Evolutionary conservation across 805 yeast genomes (phyloP).

Genomic region (Candida sakaeoensis): DNA sequence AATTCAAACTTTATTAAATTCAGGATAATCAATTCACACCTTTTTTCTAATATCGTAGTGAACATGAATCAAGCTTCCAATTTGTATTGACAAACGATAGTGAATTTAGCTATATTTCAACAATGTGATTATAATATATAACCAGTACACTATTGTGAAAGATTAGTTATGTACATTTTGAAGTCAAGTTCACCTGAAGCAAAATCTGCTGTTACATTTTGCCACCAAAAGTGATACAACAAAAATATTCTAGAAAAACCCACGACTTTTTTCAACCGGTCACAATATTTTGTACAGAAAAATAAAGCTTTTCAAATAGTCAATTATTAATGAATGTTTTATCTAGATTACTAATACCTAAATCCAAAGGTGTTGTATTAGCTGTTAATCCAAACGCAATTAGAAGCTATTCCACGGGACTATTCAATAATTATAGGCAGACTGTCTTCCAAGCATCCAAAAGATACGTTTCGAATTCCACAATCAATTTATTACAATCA

Average conservation of each 20-base stretch:
- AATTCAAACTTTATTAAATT: too few relatives aligned
- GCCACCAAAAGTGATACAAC: not conserved
- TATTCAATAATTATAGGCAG: not conserved
- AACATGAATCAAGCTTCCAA: too few relatives aligned
- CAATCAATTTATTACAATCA: slow-evolving; percentile 29
- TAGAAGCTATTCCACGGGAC: slow-evolving; percentile 1
- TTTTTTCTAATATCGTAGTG: too few relatives aligned
- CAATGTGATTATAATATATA: not conserved
- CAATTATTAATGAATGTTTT: slow-evolving; percentile 1
- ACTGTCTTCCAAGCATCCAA: not conserved
- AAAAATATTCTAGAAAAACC: not conserved
- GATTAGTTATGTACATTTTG: too few relatives aligned
- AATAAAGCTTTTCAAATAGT: not conserved
- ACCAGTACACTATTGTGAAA: too few relatives aligned
- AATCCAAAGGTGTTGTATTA: not conserved
- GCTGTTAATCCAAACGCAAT: not conserved
- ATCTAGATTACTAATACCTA: slow-evolving; percentile 2
- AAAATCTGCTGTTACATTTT: not conserved
- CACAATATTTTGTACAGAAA: not conserved
- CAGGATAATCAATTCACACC: too few relatives aligned
- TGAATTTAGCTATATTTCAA: too few relatives aligned
- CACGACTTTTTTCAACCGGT: not conserved
- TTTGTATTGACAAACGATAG: too few relatives aligned
- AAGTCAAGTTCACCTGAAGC: too few relatives aligned
- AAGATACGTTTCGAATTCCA: slow-evolving; percentile 10